phyloP scores from a whole-genome alignment of 106 monocot genomes.

The Phalaenopsis equestris region DNA sequence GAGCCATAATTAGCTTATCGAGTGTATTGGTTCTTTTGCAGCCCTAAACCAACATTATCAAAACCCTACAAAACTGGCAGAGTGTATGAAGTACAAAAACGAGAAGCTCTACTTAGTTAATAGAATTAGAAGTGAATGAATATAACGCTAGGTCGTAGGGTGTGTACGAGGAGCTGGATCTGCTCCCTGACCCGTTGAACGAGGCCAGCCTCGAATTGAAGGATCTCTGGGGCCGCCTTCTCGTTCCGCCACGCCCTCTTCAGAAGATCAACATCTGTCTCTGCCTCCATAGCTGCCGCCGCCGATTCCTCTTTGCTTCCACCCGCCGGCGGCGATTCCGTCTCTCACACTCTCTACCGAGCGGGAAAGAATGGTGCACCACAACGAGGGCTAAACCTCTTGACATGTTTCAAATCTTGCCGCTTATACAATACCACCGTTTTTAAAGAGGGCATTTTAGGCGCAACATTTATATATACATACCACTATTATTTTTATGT shows the following conservation, averaged over 20 bases:
- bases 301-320: background rate
- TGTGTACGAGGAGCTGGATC: slow-evolving; percentile 58
- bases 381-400: too few species aligned
- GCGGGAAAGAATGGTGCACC: too few species aligned
- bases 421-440: too few species aligned
- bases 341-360: background rate
- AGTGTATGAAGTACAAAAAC: background rate
- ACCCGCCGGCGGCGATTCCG: background rate
- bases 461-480: too few species aligned
- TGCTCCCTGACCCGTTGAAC: slow-evolving; percentile 68
- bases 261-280: slow-evolving; percentile 77
- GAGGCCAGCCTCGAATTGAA: slow-evolving; percentile 45
- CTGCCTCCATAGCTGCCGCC: slow-evolving; percentile 18
- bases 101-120: slow-evolving; percentile 3
- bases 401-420: too few species aligned
- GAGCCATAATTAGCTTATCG: too few species aligned
- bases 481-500: too few species aligned
- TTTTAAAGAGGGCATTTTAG: too few species aligned
- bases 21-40: too few species aligned
- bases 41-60: background rate
- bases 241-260: slow-evolving; percentile 89
- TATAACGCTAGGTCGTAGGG: background rate
- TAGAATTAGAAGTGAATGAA: background rate
- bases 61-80: background rate
- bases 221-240: slow-evolving; percentile 92